Percentiles rank a stretch among this genome's conserved stretches.
Evolutionary conservation across 1,284 basidiomycete species (phyloP).

Genomic region (Fomitiporia mediterranea): DNA sequence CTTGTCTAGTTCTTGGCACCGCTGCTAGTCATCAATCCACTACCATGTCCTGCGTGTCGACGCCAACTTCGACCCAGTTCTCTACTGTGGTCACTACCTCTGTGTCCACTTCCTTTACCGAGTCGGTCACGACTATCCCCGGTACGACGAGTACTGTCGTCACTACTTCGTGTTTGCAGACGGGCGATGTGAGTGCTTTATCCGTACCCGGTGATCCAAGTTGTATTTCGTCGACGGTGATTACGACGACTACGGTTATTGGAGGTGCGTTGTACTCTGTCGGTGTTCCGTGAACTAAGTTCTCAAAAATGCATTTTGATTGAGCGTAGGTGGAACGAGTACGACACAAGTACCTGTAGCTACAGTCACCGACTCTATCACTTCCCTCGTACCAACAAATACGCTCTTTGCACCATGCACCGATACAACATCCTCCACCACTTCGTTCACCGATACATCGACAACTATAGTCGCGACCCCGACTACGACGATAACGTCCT

Average conservation of each 20-base stretch:
- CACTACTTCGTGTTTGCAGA: constrained; percentile 30
- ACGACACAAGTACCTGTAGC: constrained; percentile 34
- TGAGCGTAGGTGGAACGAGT: constrained; percentile 28
- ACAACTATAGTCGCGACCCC: constrained; percentile 13
- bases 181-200: constrained; percentile 23
- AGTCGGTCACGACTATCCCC: constrained; percentile 27
- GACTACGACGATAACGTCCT: constrained; percentile 14
- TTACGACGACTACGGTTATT: constrained; percentile 29
- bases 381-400: constrained; percentile 31
- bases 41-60: constrained; percentile 29
- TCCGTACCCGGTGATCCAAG: constrained; percentile 19
- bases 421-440: constrained; percentile 8
- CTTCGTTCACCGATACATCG: constrained; percentile 3
- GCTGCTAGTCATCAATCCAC: too few species aligned
- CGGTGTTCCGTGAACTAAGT: background rate
- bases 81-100: constrained; percentile 31
- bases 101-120: constrained; percentile 34
- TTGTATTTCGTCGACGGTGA: constrained; percentile 28
- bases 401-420: constrained; percentile 36
- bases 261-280: constrained; percentile 29
- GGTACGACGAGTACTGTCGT: constrained; percentile 29
- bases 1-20: too few species aligned
- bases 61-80: constrained; percentile 37
- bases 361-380: constrained; percentile 30
- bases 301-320: background rate